Evolutionary conservation across 163 green algal species (phyloP).

Genomic region (Volvox carteri): DNA sequence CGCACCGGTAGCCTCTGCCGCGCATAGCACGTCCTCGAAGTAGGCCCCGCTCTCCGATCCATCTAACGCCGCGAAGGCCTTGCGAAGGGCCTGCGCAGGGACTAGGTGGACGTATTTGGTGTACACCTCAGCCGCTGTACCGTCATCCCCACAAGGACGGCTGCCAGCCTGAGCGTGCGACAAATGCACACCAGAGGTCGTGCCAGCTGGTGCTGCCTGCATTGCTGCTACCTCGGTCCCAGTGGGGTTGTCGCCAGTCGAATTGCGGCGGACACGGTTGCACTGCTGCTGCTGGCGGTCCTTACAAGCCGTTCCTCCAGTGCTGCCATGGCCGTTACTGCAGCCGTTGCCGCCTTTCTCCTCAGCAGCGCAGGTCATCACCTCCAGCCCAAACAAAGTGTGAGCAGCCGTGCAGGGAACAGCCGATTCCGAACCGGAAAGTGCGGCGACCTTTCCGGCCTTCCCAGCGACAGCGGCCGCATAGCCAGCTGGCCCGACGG

Average conservation of each 20-base stretch:
- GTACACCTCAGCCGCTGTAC: slow-evolving; percentile 71
- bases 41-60: slow-evolving; percentile 49
- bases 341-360: not conserved
- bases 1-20: slow-evolving; percentile 57
- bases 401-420: slow-evolving; percentile 74
- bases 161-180: not conserved
- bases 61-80: slow-evolving; percentile 61
- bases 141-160: not conserved
- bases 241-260: not conserved
- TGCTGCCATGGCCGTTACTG: not conserved
- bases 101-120: slow-evolving; percentile 87
- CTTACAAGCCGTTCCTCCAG: not conserved
- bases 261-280: not conserved
- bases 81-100: slow-evolving; percentile 71
- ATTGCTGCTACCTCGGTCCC: not conserved
- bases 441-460: not conserved
- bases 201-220: not conserved
- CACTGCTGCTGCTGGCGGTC: slow-evolving; percentile 12
- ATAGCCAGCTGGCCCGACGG: not conserved
- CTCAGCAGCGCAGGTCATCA: slow-evolving; percentile 67
- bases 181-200: not conserved
- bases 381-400: slow-evolving; percentile 86
- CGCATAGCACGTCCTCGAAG: slow-evolving; percentile 77
- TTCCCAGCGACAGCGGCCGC: not conserved
- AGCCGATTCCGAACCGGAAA: not conserved